Base-by-base conservation (phyloP, 345 rosid species). In the Camelina sativa region DNA sequence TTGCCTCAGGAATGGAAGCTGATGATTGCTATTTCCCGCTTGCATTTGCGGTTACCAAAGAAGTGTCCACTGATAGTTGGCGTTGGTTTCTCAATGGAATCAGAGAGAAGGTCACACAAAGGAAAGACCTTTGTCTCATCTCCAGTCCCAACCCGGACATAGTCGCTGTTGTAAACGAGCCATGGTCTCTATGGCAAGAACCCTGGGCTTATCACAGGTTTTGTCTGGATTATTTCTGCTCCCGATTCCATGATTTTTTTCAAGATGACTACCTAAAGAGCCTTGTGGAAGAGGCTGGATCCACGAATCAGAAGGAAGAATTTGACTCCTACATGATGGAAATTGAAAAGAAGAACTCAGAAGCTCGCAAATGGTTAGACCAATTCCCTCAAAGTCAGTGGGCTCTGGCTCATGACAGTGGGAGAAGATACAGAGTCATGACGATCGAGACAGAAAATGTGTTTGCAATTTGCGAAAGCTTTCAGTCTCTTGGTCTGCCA, bases 321-420 rank as follows among this genome's bases (percentile, higher is more conserved):
- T 57, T 69, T 46, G 73, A 69, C 28, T 17, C 20, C 2, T 30
- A 30, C 55, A 57, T 57, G 46, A 44, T 30, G 32, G 46, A 43
- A 2, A 69, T 69, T 13, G 2, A 69, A 69, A 35, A 43, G 28
- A 5, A 43, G 17, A 44, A 47, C 1, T 19, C 56, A 30, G 65
- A 57, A 57, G 73, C 64, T 13, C 40, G 73, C 52, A 56, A 34
- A 32, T 70, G 74, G 58, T 48, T 70, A 12, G 57, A 46, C 23
- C 35, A 19, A 20, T 17, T 58, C 10, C 66, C 16, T 32, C 65
- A 32, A 15, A 30, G 34, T 46, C 12, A 70, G 47, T 70, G 57
- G 65, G 35, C 74, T 46, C 74, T 70, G 9, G 57, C 46, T 58
- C 74, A 70, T 58, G 58, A 70, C 74, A 19, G 5, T 46, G 74